Base-by-base conservation (phyloP, 371 early-diverging fungal species). In the Mucor saturninus region DNA sequence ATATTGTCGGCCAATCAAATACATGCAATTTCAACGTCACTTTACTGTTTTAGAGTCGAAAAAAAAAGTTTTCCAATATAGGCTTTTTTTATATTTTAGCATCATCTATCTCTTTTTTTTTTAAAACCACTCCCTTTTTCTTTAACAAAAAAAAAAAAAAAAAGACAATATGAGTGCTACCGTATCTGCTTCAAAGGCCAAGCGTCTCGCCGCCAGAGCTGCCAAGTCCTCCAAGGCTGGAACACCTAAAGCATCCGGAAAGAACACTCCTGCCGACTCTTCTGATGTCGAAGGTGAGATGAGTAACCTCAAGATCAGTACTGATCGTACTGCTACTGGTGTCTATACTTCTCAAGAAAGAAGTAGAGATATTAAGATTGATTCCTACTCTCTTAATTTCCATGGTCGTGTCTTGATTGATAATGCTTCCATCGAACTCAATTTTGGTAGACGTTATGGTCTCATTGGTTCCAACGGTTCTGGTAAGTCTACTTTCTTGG, bases 401-500 rank as follows among this genome's bases (percentile, higher is more conserved):
- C 94, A 91, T 79, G 96, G 96, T 51, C 91, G 96, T 71, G 89
- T 89, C 63, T 85, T 98, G 65, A 91, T 98, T 72, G 85, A 91
- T 64, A 97, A 97, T 74, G 91, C 98, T 31, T 91, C 92, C 50
- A 89, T 98, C 64, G 98, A 98, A 86, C 89, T 98, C 75, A 98
- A 97, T 88, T 96, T 92, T 83, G 98, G 98, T 69, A 91, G 98
- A 77, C 89, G 99, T 63, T 98, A 98, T 74, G 99, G 97, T 76
- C 88, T 99, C 50, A 84, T 98, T 49, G 99, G 99, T 59, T 86
- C 91, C 49, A 99, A 99, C 84, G 99, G 99, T 49, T 91, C 92
- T 59, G 99, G 99, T 67, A 99, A 99, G 81, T 94, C 96, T 15
- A 99, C 99, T 48, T 95, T 99, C 75, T 83, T 99, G 55, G 87